Evolutionary conservation across 495 filamentous ascomycete species (phyloP).

Genomic region (Aspergillus conjunctus): DNA sequence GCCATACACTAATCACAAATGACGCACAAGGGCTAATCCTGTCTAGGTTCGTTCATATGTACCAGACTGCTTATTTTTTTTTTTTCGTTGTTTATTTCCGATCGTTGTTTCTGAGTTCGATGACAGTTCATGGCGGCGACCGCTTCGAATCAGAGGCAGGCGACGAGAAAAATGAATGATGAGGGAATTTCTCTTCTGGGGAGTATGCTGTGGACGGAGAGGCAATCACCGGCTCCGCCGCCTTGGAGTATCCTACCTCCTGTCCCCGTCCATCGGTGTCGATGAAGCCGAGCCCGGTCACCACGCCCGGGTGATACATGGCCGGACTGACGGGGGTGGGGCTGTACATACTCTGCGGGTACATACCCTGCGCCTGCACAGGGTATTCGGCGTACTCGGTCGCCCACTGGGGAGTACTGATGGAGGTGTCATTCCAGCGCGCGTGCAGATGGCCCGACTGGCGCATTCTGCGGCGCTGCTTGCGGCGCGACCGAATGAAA

Average conservation of each 20-base stretch:
- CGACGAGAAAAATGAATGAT: constrained; percentile 12
- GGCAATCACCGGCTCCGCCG: constrained; percentile 17
- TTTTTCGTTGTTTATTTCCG: not conserved
- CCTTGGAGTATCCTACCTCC: constrained; percentile 23
- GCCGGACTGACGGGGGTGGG: constrained; percentile 1
- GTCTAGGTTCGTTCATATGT: not conserved
- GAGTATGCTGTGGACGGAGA: constrained; percentile 15
- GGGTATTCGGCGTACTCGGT: constrained; percentile 22
- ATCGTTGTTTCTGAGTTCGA: not conserved
- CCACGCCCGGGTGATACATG: constrained; percentile 21
- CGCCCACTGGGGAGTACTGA: constrained; percentile 21
- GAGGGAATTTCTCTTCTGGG: constrained; percentile 17
- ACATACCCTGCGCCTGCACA: constrained; percentile 21
- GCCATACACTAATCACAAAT: not conserved
- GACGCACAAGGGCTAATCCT: not conserved
- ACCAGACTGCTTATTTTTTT: not conserved
- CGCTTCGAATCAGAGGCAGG: constrained; percentile 2
- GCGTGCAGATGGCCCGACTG: constrained; percentile 15
- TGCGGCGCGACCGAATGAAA: constrained; percentile 20
- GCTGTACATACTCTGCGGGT: constrained; percentile 18
- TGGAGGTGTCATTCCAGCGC: constrained; percentile 18
- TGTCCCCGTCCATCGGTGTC: constrained; percentile 31
- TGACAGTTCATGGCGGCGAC: not conserved
- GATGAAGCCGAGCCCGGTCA: constrained; percentile 30
- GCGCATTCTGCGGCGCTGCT: constrained; percentile 15